Base-by-base conservation (phyloP, 2,329 filamentous ascomycete genomes). In the Atkinsonella texensis region DNA sequence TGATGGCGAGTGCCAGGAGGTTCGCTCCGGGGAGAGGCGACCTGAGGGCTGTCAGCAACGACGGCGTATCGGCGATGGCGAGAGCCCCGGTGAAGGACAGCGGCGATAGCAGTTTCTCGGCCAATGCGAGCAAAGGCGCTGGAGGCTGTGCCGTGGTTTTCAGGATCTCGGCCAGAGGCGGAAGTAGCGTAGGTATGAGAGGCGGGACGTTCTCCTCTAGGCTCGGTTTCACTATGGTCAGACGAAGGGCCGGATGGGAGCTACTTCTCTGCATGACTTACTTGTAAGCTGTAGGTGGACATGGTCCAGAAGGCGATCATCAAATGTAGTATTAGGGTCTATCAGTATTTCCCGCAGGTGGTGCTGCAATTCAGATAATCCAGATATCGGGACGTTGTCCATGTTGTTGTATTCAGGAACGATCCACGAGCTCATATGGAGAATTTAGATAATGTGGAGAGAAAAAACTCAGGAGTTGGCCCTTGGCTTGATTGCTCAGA, bases 231-330 rank as follows among this genome's bases (percentile, higher is more conserved):
- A 28, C 28, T 15, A 10, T 0, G 15, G 46, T 47, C 46, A 38
- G 46, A 6, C 28, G 28, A 28, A 8, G 7, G 28, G 28, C 7
- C 28, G 7, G 28, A 28, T 23, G 20, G 20, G 20, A 4, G 20
- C 5, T 28, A 1, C 33, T 17, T 35, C 38, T 12, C 17, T 18
- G 3, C 33, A 15, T 12, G 32, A 28, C 62, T 28, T 60, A 75
- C 77, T 74, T 42, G 70, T 81, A 15, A 83, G 67, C 59, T 82
- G 78, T 4, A 82, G 71, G 58, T 78, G 74, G 44, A 83, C 73
- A 59, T 79, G 67, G 59, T 83, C 80, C 53, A 83, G 76, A 2
- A 83, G 67, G 56, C 74, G 74, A 11, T 66, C 64, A 53, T 75
- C 64, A 38, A 78, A 65, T 0, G 67, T 61, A 1, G 70, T 62